Percentiles rank a stretch among this genome's conserved stretches.
These are phyloP conservation scores for Metroxylon sagu DNA, from an alignment of 176 grass and related monocot genomes.

Conservation along the genomic window DNA sequence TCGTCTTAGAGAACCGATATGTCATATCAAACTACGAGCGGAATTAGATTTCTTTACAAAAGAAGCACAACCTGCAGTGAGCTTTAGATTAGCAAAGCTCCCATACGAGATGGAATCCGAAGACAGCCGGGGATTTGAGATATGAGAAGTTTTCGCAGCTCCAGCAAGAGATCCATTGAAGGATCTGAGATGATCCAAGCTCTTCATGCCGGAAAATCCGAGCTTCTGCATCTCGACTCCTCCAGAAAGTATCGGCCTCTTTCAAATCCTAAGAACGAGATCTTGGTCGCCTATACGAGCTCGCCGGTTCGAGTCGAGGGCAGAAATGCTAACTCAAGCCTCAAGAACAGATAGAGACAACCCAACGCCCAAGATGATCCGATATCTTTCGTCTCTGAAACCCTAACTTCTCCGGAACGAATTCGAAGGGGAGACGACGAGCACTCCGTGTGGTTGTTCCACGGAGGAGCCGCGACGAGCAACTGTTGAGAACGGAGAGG, in stretches of 20 bases:
- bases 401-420: no score
- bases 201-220: slow-evolving; percentile 37
- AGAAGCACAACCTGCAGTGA: slow-evolving; percentile 59
- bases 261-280: slow-evolving; percentile 15
- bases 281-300: no score
- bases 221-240: slow-evolving; percentile 55
- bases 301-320: no score
- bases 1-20: slow-evolving; percentile 14
- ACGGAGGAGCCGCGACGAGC: no score
- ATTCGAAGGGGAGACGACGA: no score
- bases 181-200: slow-evolving; percentile 62
- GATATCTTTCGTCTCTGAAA: no score
- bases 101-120: slow-evolving; percentile 65
- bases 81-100: slow-evolving; percentile 87
- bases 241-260: neutral
- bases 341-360: no score
- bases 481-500: no score
- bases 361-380: no score
- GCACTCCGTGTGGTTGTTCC: no score
- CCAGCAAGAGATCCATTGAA: slow-evolving; percentile 39
- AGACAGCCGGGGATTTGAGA: slow-evolving; percentile 40
- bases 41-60: neutral
- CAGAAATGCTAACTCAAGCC: no score
- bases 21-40: neutral
- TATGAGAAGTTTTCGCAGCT: slow-evolving; percentile 18